Conservation (phyloP, 768 basidiomycete genomes). For the Pleurotus sapidus region DNA sequence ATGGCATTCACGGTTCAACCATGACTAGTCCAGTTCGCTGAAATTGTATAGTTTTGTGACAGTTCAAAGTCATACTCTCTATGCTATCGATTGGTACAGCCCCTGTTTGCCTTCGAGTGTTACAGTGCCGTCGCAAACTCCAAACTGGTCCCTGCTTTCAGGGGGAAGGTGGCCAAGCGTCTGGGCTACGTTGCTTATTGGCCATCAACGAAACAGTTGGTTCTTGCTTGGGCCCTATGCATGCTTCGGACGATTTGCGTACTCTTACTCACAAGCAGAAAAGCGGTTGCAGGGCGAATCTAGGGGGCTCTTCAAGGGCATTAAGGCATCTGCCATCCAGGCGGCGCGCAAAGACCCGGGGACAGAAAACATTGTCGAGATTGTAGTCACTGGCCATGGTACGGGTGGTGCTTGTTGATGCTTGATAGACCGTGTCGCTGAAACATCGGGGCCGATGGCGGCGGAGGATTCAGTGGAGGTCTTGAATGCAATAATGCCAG, state of each 20-base stretch:
- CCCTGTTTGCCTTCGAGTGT: conserved; percentile 48
- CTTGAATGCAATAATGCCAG: too few species aligned
- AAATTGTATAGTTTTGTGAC: conserved; percentile 45
- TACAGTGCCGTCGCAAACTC: conserved; percentile 36
- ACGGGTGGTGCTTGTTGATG: conserved; percentile 51
- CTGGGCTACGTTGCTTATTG: conserved; percentile 48
- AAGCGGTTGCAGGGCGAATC: conserved; percentile 43
- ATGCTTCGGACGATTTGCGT: conserved; percentile 47
- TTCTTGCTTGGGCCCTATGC: conserved; percentile 44
- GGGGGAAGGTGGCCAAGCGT: conserved; percentile 38
- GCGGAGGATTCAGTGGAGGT: too few species aligned
- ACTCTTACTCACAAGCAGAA: conserved; percentile 35
- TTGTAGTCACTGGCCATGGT: conserved; percentile 56
- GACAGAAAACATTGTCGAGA: conserved; percentile 31
- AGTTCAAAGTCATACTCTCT: conserved; percentile 36
- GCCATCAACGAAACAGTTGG: conserved; percentile 39
- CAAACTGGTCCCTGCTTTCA: conserved; percentile 33
- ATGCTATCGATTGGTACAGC: conserved; percentile 35
- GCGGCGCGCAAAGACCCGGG: conserved; percentile 35
- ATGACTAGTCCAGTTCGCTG: conserved; percentile 50
- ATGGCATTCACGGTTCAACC: neutral
- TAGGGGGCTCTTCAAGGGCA: conserved; percentile 49
- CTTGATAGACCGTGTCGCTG: conserved; percentile 25
- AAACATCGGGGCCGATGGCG: conserved; percentile 21
- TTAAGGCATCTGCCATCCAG: conserved; percentile 29